phyloP scores from a whole-genome alignment of 2,329 filamentous ascomycete genomes.

The Penicillium sp. region DNA sequence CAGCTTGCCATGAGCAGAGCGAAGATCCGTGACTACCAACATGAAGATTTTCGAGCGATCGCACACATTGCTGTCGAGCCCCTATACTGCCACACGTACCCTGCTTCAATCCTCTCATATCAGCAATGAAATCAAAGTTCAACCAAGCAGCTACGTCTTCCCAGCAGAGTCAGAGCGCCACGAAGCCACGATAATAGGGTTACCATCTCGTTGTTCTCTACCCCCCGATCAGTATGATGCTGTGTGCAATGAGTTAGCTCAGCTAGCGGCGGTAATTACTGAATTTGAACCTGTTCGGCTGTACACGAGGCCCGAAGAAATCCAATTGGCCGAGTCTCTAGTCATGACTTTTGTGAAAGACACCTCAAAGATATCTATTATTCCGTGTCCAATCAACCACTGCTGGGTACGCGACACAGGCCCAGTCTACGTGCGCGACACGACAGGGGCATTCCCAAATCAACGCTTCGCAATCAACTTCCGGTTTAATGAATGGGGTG shows the following conservation, averaged over 20 bases:
- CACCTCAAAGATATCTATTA: conserved; percentile 9
- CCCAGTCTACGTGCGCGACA: conserved; percentile 20
- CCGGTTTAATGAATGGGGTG: conserved; percentile 26
- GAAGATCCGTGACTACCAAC: neutral
- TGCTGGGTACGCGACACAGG: conserved; percentile 25
- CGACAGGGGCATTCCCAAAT: conserved; percentile 11
- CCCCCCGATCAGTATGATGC: conserved; percentile 5
- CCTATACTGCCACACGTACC: neutral
- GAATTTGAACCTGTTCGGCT: conserved; percentile 26
- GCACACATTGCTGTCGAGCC: neutral
- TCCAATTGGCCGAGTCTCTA: conserved; percentile 11
- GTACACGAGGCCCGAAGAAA: conserved; percentile 19
- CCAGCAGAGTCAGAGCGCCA: conserved; percentile 12
- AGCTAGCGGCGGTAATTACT: conserved; percentile 18
- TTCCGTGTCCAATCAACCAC: conserved; percentile 21
- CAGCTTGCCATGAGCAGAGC: neutral
- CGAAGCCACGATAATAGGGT: conserved; percentile 9
- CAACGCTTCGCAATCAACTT: conserved; percentile 20
- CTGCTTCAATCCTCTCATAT: neutral
- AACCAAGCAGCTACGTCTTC: conserved; percentile 7
- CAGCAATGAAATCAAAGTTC: neutral
- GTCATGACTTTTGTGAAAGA: conserved; percentile 8
- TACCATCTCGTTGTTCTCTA: conserved; percentile 7
- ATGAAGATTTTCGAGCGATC: conserved; percentile 6
- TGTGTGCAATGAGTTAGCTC: conserved; percentile 14